Evolutionary conservation across 306 rosid species (phyloP).

Genomic region (Corylus heterophylla): DNA sequence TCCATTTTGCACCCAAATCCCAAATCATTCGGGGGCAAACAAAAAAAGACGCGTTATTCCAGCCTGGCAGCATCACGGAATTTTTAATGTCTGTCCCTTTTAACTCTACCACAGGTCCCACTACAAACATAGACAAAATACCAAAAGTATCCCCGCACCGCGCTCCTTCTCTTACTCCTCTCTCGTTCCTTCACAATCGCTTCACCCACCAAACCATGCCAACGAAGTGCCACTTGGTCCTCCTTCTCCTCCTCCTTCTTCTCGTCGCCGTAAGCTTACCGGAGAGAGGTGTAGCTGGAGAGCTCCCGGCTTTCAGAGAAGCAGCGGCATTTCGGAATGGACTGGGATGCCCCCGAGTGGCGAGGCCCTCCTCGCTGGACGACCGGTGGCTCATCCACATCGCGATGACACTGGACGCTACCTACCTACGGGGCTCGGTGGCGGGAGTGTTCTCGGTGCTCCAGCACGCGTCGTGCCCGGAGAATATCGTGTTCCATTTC

Average conservation of each 20-base stretch:
- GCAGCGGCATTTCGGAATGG: constrained; percentile 94
- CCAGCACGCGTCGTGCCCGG: constrained; percentile 87
- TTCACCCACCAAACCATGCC: constrained; percentile 32
- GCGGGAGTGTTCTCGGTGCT: constrained; percentile 86
- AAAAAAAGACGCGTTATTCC: no score
- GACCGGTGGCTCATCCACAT: constrained; percentile 60
- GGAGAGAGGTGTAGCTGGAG: constrained; percentile 6
- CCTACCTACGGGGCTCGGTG: constrained; percentile 88
- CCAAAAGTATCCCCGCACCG: constrained; percentile 37
- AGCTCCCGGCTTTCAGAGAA: constrained; percentile 58
- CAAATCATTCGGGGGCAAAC: no score
- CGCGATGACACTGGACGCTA: constrained; percentile 79
- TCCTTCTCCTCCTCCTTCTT: constrained; percentile 14
- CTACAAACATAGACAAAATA: background rate
- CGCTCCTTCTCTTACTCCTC: background rate
- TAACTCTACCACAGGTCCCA: constrained; percentile 26
- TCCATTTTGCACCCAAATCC: no score
- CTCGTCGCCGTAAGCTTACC: background rate
- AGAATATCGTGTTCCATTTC: constrained; percentile 83
- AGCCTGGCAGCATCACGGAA: no score
- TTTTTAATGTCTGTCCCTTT: background rate
- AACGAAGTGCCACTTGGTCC: constrained; percentile 25
- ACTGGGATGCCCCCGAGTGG: constrained; percentile 45
- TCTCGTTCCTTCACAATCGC: background rate
- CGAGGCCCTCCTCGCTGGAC: constrained; percentile 33